Percentiles rank a stretch among this genome's conserved stretches.
Evolutionary conservation across 2,329 filamentous ascomycete genomes (phyloP).

Genomic region (Endothia cerciana): DNA sequence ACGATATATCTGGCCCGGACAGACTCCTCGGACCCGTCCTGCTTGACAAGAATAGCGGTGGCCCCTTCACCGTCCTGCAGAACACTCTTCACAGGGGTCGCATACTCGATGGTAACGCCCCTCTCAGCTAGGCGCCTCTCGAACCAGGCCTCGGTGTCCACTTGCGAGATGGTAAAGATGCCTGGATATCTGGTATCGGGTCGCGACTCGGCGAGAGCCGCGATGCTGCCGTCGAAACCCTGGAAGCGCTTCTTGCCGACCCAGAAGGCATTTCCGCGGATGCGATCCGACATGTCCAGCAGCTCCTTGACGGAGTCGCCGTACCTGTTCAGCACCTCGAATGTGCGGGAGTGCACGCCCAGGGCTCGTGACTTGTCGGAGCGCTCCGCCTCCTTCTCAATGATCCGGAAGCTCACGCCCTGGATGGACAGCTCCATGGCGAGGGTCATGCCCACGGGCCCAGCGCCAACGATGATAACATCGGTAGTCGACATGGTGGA

Average conservation of each 20-base stretch:
- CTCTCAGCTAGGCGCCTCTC: constrained; percentile 36
- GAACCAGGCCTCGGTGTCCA: constrained; percentile 41
- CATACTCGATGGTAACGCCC: constrained; percentile 37
- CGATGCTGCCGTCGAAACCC: background rate
- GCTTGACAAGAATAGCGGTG: constrained; percentile 33
- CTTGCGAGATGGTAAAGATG: constrained; percentile 40
- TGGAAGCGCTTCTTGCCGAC: constrained; percentile 36
- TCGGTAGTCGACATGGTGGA: constrained; percentile 29
- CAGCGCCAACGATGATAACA: constrained; percentile 50
- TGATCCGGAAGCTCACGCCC: constrained; percentile 42
- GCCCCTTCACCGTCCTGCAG: constrained; percentile 37
- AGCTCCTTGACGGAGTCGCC: constrained; percentile 42
- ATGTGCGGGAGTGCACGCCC: constrained; percentile 51
- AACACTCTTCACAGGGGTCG: constrained; percentile 36
- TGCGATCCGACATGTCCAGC: constrained; percentile 41
- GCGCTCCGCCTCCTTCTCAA: constrained; percentile 40
- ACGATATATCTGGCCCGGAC: constrained; percentile 44
- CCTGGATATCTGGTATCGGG: constrained; percentile 38
- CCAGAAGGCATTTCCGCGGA: constrained; percentile 44
- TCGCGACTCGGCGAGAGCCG: constrained; percentile 15
- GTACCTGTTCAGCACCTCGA: constrained; percentile 55
- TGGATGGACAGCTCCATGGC: constrained; percentile 44
- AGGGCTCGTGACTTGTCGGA: constrained; percentile 47
- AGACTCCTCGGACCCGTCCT: constrained; percentile 31
- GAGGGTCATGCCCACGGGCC: constrained; percentile 48